These are phyloP conservation scores for Neofusicoccum sp. DNA, from an alignment of 2,329 filamentous ascomycete genomes.

Conservation along the genomic window DNA sequence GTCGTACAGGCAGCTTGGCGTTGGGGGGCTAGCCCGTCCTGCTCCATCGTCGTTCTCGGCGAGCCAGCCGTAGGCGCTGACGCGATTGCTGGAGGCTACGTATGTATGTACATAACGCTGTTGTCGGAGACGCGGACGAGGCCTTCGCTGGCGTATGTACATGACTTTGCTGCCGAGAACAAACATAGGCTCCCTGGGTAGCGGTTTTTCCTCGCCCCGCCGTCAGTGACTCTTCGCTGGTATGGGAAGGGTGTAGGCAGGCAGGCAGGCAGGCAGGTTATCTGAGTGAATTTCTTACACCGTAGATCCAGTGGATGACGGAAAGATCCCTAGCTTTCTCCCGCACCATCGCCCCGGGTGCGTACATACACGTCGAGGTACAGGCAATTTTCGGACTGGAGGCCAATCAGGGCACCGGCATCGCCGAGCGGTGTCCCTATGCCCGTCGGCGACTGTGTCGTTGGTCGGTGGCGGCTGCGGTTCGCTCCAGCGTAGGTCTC, in stretches of 20 bases:
- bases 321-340: slow-evolving; percentile 39
- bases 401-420: background rate
- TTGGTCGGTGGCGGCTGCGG: slow-evolving; percentile 33
- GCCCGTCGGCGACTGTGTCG: background rate
- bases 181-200: background rate
- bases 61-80: slow-evolving; percentile 46
- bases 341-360: slow-evolving; percentile 43
- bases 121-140: slow-evolving; percentile 32
- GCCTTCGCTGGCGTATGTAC: slow-evolving; percentile 33
- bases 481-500: slow-evolving; percentile 41
- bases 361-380: slow-evolving; percentile 51
- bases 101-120: slow-evolving; percentile 49
- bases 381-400: slow-evolving; percentile 46
- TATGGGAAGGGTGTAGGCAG: slow-evolving; percentile 34
- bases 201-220: background rate
- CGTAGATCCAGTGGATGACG: slow-evolving; percentile 47
- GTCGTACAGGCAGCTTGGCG: slow-evolving; percentile 33
- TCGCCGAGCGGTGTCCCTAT: background rate
- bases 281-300: slow-evolving; percentile 11
- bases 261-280: slow-evolving; percentile 40
- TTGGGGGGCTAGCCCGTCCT: slow-evolving; percentile 45
- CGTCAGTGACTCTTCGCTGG: too few species aligned
- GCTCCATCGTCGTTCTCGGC: slow-evolving; percentile 46
- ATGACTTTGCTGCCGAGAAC: background rate
- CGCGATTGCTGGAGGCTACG: slow-evolving; percentile 50